phyloP scores from a whole-genome alignment of 768 basidiomycete species.

The Mycena galopus region DNA sequence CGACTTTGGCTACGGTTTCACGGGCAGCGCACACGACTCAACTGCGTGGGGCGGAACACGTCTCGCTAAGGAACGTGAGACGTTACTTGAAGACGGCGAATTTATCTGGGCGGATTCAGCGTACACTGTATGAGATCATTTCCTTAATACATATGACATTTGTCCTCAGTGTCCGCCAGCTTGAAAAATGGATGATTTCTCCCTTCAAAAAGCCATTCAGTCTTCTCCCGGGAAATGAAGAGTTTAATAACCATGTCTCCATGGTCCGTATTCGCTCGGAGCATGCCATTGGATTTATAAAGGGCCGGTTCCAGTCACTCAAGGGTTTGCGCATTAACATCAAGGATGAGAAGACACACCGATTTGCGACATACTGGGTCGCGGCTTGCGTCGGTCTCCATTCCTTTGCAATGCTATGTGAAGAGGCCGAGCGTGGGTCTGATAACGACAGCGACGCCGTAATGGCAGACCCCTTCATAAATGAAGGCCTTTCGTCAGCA shows the following conservation, averaged over 20 bases:
- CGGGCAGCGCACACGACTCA: too few relatives aligned
- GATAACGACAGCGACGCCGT: conserved; percentile 16
- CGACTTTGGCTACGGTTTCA: too few relatives aligned
- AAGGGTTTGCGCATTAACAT: conserved; percentile 39
- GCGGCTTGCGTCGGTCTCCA: conserved; percentile 42
- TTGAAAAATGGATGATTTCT: conserved; percentile 28
- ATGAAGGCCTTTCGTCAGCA: background rate
- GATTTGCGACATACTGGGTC: conserved; percentile 44
- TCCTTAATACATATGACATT: background rate
- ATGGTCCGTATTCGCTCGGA: conserved; percentile 48
- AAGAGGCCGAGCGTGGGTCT: conserved; percentile 32
- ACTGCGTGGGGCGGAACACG: too few relatives aligned
- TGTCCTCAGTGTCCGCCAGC: background rate
- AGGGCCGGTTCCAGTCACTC: conserved; percentile 43
- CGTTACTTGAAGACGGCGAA: conserved; percentile 35
- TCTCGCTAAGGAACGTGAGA: too few relatives aligned
- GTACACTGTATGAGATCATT: conserved; percentile 38
- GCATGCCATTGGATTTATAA: conserved; percentile 49
- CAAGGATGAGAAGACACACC: conserved; percentile 16
- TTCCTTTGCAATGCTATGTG: conserved; percentile 39
- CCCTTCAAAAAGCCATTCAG: conserved; percentile 38
- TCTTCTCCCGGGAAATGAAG: conserved; percentile 36
- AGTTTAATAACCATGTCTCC: too few relatives aligned
- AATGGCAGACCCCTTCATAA: conserved; percentile 15
- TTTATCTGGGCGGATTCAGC: conserved; percentile 47